Conservation (phyloP, 2,329 filamentous ascomycete species). For the Alternaria consortialis region DNA sequence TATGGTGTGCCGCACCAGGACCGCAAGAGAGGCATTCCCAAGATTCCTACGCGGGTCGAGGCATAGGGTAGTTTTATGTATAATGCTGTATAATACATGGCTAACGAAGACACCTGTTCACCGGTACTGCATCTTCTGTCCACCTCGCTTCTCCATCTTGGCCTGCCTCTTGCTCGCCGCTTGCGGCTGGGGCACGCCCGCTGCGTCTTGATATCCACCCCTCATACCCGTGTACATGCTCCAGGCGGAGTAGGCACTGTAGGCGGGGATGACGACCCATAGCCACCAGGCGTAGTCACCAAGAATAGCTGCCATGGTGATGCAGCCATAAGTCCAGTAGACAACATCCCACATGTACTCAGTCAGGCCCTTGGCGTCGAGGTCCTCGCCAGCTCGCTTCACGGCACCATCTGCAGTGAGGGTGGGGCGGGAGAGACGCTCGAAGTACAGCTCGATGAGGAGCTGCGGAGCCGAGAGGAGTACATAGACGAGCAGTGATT, state of each 20-base stretch:
- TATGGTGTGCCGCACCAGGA: constrained; percentile 71
- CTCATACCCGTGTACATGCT: constrained; percentile 57
- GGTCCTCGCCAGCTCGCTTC: constrained; percentile 82
- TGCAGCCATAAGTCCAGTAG: constrained; percentile 89
- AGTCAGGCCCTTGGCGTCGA: constrained; percentile 85
- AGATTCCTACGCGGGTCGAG: constrained; percentile 69
- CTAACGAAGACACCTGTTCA: constrained; percentile 32
- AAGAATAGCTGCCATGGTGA: constrained; percentile 75
- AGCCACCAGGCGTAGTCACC: constrained; percentile 82
- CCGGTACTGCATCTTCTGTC: constrained; percentile 59
- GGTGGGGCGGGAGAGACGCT: constrained; percentile 81
- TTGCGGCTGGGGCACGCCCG: constrained; percentile 47
- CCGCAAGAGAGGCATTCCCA: constrained; percentile 69
- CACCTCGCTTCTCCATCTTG: constrained; percentile 63
- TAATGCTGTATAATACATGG: constrained; percentile 6
- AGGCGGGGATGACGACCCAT: constrained; percentile 61
- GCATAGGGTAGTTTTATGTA: constrained; percentile 32
- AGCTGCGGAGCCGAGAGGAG: constrained; percentile 78
- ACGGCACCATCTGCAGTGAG: constrained; percentile 71
- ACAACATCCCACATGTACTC: constrained; percentile 98
- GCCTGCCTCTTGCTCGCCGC: constrained; percentile 59
- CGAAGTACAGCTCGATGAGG: constrained; percentile 84
- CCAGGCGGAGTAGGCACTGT: constrained; percentile 57
- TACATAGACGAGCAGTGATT: constrained; percentile 70
- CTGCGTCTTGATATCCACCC: constrained; percentile 54